Percentiles rank a stretch among this genome's conserved stretches.
Conservation (phyloP, 805 yeast genomes). For the Lipomyces spencermartinsiae region DNA sequence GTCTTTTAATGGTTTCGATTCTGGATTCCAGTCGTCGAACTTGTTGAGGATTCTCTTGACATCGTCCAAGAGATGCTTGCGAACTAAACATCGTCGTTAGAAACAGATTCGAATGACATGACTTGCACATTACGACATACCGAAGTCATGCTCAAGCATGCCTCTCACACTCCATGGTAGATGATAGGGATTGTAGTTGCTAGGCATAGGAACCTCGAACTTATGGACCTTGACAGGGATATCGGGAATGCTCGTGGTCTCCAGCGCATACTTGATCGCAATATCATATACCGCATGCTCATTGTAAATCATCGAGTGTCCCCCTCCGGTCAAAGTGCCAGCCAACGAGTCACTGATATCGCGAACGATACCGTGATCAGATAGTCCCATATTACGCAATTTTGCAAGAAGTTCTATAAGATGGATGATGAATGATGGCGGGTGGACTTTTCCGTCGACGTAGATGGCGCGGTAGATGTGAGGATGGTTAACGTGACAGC, state of each 20-base stretch:
- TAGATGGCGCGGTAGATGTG: constrained; percentile 88
- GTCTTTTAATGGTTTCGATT: constrained; percentile 78
- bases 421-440: constrained; percentile 79
- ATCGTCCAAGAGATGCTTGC: constrained; percentile 53
- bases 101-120: neutral
- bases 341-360: constrained; percentile 82
- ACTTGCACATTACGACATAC: constrained; percentile 47
- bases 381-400: constrained; percentile 74
- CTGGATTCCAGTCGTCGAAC: constrained; percentile 89
- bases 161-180: constrained; percentile 95
- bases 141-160: constrained; percentile 64
- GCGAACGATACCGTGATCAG: constrained; percentile 84
- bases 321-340: constrained; percentile 93
- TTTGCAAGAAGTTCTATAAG: constrained; percentile 76
- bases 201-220: constrained; percentile 60
- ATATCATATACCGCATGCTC: constrained; percentile 83
- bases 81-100: constrained; percentile 40
- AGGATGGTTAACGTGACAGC: constrained; percentile 85
- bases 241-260: constrained; percentile 65
- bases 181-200: constrained; percentile 80
- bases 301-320: constrained; percentile 88
- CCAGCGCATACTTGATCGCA: constrained; percentile 75
- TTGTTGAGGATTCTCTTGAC: constrained; percentile 66
- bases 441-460: constrained; percentile 70
- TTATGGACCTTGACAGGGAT: constrained; percentile 41